Percentiles rank a stretch among this genome's conserved stretches.
Conservation (phyloP, 257 asterid genomes). For the Lantana camara region DNA sequence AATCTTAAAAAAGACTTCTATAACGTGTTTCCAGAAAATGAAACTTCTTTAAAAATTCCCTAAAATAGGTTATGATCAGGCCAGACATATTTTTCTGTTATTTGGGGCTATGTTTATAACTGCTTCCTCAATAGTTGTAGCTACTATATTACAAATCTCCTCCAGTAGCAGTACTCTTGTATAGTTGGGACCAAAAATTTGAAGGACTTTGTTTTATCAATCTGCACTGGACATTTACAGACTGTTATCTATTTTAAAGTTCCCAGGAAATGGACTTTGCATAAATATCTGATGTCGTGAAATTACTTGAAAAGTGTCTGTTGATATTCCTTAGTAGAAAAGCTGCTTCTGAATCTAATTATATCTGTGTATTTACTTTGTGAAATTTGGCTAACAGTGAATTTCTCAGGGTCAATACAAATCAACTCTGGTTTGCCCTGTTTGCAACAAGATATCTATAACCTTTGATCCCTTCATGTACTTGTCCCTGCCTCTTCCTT, state of each 20-base stretch:
- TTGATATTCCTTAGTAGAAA: background rate
- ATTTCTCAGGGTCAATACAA: slow-evolving; percentile 90
- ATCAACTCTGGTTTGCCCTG: slow-evolving; percentile 93
- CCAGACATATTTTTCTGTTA: background rate
- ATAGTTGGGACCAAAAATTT: too few species aligned
- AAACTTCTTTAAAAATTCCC: too few species aligned
- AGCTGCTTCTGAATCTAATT: background rate
- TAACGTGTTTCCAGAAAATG: background rate
- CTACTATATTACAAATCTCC: background rate
- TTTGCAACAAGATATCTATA: slow-evolving; percentile 80
- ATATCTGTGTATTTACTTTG: background rate
- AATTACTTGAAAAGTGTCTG: background rate
- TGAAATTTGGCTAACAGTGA: slow-evolving; percentile 24
- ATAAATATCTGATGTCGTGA: background rate
- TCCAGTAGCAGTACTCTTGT: too few species aligned
- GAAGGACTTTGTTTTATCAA: too few species aligned
- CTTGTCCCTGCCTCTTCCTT: slow-evolving; percentile 92
- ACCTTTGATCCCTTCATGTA: slow-evolving; percentile 99
- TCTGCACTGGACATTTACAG: too few species aligned
- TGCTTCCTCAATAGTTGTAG: background rate
- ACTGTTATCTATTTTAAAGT: background rate
- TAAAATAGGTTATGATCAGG: background rate
- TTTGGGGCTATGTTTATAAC: background rate
- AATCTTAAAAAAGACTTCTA: background rate
- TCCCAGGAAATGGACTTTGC: slow-evolving; percentile 9